A percentile compares a stretch with the other conserved stretches of the same genome.
Conservation (phyloP, 768 basidiomycete genomes). For the Tremella fuciformis region DNA sequence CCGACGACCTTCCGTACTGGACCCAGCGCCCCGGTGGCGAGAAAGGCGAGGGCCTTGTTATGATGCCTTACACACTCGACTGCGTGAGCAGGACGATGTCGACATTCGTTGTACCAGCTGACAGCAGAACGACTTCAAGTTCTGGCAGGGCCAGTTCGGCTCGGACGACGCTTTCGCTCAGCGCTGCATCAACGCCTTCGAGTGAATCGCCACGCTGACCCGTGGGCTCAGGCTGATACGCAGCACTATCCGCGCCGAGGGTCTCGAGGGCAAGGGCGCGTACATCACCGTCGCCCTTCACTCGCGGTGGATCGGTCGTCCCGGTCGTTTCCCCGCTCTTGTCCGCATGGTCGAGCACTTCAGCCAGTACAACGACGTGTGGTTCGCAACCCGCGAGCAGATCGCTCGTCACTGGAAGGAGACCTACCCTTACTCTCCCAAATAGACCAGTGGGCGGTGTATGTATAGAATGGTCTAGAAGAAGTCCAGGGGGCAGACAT, state of each 20-base stretch:
- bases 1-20: constrained; percentile 9
- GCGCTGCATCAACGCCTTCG: no score
- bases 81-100: not conserved
- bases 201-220: not conserved
- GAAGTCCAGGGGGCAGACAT: no score
- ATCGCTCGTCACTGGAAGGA: constrained; percentile 15
- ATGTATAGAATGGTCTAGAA: no score
- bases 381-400: constrained; percentile 1
- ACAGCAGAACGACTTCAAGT: not conserved
- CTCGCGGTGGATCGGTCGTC: not conserved
- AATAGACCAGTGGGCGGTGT: no score
- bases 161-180: no score
- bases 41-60: constrained; percentile 1
- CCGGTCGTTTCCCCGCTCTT: constrained; percentile 1
- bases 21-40: constrained; percentile 1
- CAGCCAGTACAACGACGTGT: not conserved
- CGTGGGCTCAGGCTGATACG: not conserved
- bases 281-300: constrained; percentile 3
- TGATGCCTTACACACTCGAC: not conserved
- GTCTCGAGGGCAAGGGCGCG: constrained; percentile 3
- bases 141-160: constrained; percentile 1
- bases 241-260: not conserved
- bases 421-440: constrained; percentile 13
- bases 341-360: constrained; percentile 3
- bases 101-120: no score